These are phyloP conservation scores for Colletotrichum spinosum DNA, from an alignment of 2,329 filamentous ascomycete genomes.

Conservation along the genomic window DNA sequence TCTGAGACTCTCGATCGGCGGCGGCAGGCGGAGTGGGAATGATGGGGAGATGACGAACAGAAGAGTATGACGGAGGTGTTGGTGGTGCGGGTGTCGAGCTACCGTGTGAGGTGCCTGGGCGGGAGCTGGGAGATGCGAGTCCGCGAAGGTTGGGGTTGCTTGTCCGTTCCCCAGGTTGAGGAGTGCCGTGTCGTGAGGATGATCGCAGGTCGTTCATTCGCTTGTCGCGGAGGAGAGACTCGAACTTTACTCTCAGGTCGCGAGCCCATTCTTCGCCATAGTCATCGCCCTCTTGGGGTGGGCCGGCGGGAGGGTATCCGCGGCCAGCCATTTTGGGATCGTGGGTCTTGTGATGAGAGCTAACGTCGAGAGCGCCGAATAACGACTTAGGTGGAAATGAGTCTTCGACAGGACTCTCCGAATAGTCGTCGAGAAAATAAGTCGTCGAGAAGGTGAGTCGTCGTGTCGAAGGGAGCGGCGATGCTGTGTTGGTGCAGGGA, in stretches of 20 bases:
- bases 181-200: slow-evolving; percentile 66
- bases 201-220: slow-evolving; percentile 81
- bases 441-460: slow-evolving; percentile 7
- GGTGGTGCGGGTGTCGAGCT: slow-evolving; percentile 40
- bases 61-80: slow-evolving; percentile 61
- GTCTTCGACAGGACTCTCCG: slow-evolving; percentile 32
- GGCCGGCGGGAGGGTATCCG: slow-evolving; percentile 47
- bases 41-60: slow-evolving; percentile 62
- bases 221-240: slow-evolving; percentile 86
- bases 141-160: slow-evolving; percentile 62
- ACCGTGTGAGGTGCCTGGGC: slow-evolving; percentile 61
- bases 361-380: slow-evolving; percentile 27
- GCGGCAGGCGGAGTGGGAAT: slow-evolving; percentile 78
- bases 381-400: slow-evolving; percentile 8
- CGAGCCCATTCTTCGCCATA: slow-evolving; percentile 81
- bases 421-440: neutral
- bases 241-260: slow-evolving; percentile 85
- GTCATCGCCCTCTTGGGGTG: slow-evolving; percentile 47
- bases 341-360: slow-evolving; percentile 32
- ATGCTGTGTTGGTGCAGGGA: neutral
- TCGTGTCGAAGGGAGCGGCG: slow-evolving; percentile 15
- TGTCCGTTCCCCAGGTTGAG: slow-evolving; percentile 62
- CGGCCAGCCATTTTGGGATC: slow-evolving; percentile 50
- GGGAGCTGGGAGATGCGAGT: slow-evolving; percentile 51
- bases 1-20: slow-evolving; percentile 74